Evolutionary conservation across 164 flowering plant genomes (phyloP), one percentile per base, ranked within the genome.

Genomic region (Vitis amurensis): DNA sequence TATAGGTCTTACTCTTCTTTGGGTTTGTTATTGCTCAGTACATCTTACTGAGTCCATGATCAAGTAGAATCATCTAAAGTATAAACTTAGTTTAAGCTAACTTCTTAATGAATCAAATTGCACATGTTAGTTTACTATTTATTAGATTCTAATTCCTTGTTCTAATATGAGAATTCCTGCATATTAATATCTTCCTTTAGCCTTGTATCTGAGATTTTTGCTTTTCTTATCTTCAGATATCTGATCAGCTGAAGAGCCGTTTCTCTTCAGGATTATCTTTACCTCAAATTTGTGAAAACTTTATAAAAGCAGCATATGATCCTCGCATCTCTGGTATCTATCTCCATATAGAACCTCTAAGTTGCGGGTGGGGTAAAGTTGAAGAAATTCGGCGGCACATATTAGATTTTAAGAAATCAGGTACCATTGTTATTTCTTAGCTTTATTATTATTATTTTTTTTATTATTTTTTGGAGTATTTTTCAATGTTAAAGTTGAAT

Each of bases 321-420:
- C 94, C 99, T 74, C 92, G 99, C 29, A 79, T 92, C 37, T 71
- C 93, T 63, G 99, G 97, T 44, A 70, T 92, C 37, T 94, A 92
- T 82, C 89, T 94, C 71, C 99, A 94, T 60, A 86, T 94, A 70
- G 97, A 91, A 49, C 79, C 89, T 8, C 77, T 94, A 74, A 80
- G 71, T 66, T 92, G 97, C 75, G 99, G 99, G 17, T 94, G 99
- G 97, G 99, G 87, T 47, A 94, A 92, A 82, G 86, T 89, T 68
- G 99, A 94, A 81, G 99, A 92, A 79, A 88, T 94, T 65, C 85
- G 89, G 31, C 86, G 99, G 75, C 97, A 92, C 74, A 85, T 94
- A 50, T 68, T 87, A 66, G 69, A 91, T 77, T 94, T 89, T 61
- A 91, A 77, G 74, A 91, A 91, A 78, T 94, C 99, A 80, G 98